These are phyloP conservation scores for Eucalyptus urophylla DNA, from an alignment of 345 rosid species.

Conservation along the genomic window DNA sequence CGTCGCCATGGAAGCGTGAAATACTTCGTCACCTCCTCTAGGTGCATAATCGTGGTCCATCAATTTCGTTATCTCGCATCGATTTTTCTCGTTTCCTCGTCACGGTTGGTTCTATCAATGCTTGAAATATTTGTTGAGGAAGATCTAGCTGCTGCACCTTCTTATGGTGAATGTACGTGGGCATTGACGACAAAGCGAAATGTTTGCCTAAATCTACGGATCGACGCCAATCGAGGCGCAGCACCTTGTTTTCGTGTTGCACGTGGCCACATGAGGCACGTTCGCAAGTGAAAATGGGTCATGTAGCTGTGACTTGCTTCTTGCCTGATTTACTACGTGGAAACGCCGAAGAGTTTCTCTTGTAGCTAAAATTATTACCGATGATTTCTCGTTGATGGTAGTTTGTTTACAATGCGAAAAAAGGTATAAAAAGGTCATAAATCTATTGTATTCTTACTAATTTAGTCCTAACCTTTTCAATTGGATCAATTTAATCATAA, in stretches of 20 bases:
- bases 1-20: not conserved
- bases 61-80: not conserved
- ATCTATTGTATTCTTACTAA: fast-evolving
- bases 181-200: not conserved
- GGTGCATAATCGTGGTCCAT: not conserved
- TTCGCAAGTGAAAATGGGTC: not conserved
- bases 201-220: not conserved
- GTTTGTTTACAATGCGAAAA: not conserved
- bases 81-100: not conserved
- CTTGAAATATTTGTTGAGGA: not conserved
- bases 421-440: no score
- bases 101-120: not conserved
- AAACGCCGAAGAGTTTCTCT: not conserved
- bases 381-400: not conserved
- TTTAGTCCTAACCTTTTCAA: fast-evolving
- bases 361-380: not conserved
- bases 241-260: not conserved
- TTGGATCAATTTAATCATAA: fast-evolving
- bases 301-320: not conserved
- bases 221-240: not conserved
- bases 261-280: not conserved
- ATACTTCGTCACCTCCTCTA: not conserved
- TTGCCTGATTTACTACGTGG: not conserved
- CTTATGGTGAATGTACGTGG: not conserved
- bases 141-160: not conserved